Evolutionary conservation across 2,329 filamentous ascomycete genomes (phyloP), one percentile per base, ranked within the genome.

Genomic region (Aureobasidium sp.): DNA sequence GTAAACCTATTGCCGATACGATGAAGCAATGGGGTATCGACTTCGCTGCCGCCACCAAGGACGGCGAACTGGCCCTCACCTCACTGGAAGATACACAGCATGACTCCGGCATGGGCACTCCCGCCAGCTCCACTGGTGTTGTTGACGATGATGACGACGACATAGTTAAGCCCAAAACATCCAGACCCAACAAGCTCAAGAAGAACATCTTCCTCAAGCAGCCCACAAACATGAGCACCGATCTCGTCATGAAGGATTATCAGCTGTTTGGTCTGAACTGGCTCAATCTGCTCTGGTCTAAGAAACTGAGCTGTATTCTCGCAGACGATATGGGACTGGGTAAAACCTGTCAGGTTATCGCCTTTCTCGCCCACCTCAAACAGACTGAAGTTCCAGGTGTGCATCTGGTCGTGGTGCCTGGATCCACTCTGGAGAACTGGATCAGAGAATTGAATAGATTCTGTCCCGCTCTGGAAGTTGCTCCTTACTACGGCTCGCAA

Each of bases 311-410:
- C 49, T 93, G 91, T 65, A 97, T 99, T 62, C 80, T 99, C 20
- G 94, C 94, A 1, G 94, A 99, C 72, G 94, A 99, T 72, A 99
- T 99, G 94, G 94, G 90, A 57, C 70, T 85, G 44, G 94, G 94
- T 49, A 99, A 99, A 79, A 99, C 94, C 0, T 97, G 91, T 69
- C 93, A 99, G 70, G 91, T 97, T 65, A 96, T 99, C 67, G 87
- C 91, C 0, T 91, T 99, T 69, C 81, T 99, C 49, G 89, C 91
- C 17, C 87, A 96, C 68, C 79, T 99, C 29, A 85, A 89, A 17
- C 85, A 91, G 70, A 84, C 84, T 34, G 84, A 77, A 65, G 81
- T 77, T 71, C 84, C 70, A 78, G 91, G 90, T 70, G 91, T 78
- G 78, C 85, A 96, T 71, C 77, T 99, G 39, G 84, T 99, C 41